Evolutionary conservation across 192 early-diverging fungal genomes (phyloP).

Genomic region (Backusella liffmaniae): DNA sequence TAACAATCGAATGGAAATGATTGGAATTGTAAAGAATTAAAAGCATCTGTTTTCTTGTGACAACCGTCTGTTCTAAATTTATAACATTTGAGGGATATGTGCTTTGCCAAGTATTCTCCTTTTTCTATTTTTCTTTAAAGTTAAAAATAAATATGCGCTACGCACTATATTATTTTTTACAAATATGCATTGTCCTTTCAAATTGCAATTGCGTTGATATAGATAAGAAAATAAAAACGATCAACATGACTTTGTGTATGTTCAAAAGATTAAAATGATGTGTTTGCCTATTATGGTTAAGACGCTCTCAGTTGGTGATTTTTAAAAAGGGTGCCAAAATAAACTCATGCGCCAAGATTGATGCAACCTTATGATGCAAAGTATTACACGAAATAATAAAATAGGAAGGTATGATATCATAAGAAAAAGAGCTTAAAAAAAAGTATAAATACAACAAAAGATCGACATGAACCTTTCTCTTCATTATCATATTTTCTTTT

Average conservation of each 20-base stretch:
- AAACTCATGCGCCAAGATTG: not conserved
- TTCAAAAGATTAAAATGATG: not conserved
- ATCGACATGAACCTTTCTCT: not conserved
- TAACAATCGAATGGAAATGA: not conserved
- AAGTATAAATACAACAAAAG: not conserved
- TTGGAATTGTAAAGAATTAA: not conserved
- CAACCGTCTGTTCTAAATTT: not conserved
- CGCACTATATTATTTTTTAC: not conserved
- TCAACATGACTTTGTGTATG: not conserved
- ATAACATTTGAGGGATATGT: not conserved
- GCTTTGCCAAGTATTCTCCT: not conserved
- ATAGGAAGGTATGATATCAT: slow-evolving; percentile 1
- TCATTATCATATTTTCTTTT: not conserved
- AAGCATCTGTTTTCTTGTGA: not conserved
- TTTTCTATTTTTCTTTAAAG: not conserved
- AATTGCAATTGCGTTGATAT: not conserved
- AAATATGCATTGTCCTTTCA: not conserved
- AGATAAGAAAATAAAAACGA: not conserved
- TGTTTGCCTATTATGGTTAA: not conserved
- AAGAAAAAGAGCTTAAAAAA: not conserved
- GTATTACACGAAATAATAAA: not conserved
- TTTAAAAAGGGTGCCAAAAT: not conserved
- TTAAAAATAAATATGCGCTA: not conserved
- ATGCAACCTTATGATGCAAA: not conserved
- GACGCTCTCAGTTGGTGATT: not conserved